Percentiles rank a stretch among this genome's conserved stretches.
phyloP scores from a whole-genome alignment of 257 asterid species.

The Przewalskia tangutica region DNA sequence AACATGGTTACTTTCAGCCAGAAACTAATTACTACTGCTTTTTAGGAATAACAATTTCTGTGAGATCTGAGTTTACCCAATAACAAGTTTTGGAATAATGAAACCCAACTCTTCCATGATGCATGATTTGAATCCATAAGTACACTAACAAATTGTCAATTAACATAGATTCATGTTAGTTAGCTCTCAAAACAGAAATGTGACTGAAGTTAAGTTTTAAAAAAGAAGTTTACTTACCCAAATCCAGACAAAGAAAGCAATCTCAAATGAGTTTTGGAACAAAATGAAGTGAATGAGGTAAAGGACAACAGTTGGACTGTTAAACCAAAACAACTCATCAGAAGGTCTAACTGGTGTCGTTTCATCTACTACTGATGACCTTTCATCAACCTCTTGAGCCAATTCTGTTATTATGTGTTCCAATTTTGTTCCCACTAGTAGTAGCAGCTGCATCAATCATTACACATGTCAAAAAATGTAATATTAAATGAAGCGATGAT shows the following conservation, averaged over 20 bases:
- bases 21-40: not conserved
- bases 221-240: constrained; percentile 35
- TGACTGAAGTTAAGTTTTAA: not conserved
- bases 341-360: constrained; percentile 42
- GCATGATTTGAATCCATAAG: constrained; percentile 81
- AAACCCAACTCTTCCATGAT: constrained; percentile 66
- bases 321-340: constrained; percentile 83
- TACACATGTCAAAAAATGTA: not conserved
- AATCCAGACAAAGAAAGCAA: constrained; percentile 86
- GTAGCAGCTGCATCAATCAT: constrained; percentile 43
- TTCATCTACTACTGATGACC: constrained; percentile 15
- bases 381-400: constrained; percentile 46
- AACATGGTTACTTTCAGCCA: not conserved
- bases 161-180: not conserved
- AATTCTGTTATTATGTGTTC: constrained; percentile 72
- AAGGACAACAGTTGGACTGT: constrained; percentile 48
- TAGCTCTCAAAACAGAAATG: not conserved
- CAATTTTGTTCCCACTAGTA: constrained; percentile 75
- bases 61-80: constrained; percentile 41
- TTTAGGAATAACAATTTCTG: not conserved
- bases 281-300: constrained; percentile 87
- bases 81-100: constrained; percentile 55
- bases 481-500: not conserved
- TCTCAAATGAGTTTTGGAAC: constrained; percentile 82
- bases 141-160: constrained; percentile 26